phyloP scores from a whole-genome alignment of 768 basidiomycete genomes.

The Paxillus involutus region DNA sequence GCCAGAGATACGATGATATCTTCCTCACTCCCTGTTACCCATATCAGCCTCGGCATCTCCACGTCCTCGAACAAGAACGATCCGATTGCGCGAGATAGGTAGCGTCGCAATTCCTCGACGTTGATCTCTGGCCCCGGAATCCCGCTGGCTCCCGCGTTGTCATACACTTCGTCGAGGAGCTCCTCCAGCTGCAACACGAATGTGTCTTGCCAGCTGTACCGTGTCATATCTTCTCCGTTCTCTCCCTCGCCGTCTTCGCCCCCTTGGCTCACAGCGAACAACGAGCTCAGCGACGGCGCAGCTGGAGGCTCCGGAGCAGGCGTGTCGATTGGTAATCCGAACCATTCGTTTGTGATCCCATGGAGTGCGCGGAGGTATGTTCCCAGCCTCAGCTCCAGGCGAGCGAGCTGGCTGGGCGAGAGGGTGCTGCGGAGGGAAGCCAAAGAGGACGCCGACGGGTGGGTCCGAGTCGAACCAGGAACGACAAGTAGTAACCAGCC shows the following conservation, averaged over 20 bases:
- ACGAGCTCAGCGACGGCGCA: constrained; percentile 13
- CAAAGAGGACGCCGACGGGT: constrained; percentile 28
- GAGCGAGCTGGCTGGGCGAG: constrained; percentile 38
- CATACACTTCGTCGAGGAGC: constrained; percentile 46
- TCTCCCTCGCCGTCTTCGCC: constrained; percentile 10
- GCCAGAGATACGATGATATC: constrained; percentile 53
- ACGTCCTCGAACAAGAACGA: constrained; percentile 78
- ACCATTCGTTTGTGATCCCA: constrained; percentile 76
- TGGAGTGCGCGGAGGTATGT: constrained; percentile 63
- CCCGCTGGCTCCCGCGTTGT: constrained; percentile 12
- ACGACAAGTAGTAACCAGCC: constrained; percentile 32
- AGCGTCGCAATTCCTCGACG: constrained; percentile 44
- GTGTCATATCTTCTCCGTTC: constrained; percentile 23
- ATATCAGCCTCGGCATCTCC: constrained; percentile 65
- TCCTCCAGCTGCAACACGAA: constrained; percentile 62
- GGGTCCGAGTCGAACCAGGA: constrained; percentile 36
- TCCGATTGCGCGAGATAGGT: constrained; percentile 69
- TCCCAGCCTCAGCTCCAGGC: constrained; percentile 63
- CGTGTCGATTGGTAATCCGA: constrained; percentile 48
- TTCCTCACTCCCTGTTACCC: constrained; percentile 59
- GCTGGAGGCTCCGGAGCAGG: constrained; percentile 31
- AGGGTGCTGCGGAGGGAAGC: constrained; percentile 35
- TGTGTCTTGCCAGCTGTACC: constrained; percentile 75
- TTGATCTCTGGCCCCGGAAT: constrained; percentile 19
- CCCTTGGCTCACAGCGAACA: constrained; percentile 2